Percentiles rank a stretch among this genome's conserved stretches.
Conservation (phyloP, 1,139 yeast genomes). For the Scheffersomyces cryptocercus region DNA sequence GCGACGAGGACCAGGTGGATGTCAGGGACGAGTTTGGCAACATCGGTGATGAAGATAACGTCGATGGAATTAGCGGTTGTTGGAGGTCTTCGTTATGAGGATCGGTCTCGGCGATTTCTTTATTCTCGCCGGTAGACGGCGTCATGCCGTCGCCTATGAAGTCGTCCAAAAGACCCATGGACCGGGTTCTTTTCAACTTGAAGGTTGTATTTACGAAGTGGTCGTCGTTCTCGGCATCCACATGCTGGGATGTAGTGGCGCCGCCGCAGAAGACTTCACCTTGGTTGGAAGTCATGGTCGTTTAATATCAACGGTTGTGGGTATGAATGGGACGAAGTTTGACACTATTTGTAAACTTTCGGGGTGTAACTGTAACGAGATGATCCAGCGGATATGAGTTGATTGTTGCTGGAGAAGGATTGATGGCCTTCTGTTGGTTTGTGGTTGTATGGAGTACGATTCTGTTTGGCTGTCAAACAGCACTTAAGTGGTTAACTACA, state of each 20-base stretch:
- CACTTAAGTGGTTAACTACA: no score
- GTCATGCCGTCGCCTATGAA: constrained; percentile 38
- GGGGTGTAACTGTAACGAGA: no score
- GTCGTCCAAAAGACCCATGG: constrained; percentile 79
- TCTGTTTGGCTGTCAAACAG: no score
- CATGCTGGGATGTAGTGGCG: constrained; percentile 56
- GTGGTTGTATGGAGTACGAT: no score
- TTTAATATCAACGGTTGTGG: no score
- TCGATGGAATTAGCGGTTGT: no score
- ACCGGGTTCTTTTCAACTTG: constrained; percentile 78
- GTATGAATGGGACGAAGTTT: no score
- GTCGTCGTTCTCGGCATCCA: constrained; percentile 71
- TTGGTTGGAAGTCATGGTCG: no score
- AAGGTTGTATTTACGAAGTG: constrained; percentile 75
- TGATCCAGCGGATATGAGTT: no score
- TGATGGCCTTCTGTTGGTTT: no score
- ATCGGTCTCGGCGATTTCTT: background rate
- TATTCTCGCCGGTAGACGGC: background rate
- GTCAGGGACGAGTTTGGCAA: background rate
- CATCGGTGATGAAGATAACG: background rate
- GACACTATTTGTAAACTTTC: no score
- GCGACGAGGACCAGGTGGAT: background rate
- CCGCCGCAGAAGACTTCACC: constrained; percentile 49
- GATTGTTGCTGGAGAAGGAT: no score
- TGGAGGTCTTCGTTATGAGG: background rate